phyloP scores from a whole-genome alignment of 1,139 yeast genomes.

The Suhomyces bolitotheri region DNA sequence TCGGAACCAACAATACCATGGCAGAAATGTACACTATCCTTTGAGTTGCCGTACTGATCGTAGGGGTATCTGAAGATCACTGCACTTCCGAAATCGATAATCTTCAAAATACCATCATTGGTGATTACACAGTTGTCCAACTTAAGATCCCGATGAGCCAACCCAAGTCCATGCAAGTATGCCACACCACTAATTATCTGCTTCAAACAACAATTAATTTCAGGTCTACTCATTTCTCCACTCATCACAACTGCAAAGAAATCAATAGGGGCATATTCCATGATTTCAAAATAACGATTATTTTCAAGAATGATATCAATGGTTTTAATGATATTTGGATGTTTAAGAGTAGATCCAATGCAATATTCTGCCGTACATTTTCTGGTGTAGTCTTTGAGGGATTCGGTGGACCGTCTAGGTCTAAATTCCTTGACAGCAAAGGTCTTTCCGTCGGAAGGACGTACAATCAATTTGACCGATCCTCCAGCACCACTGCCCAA shows the following conservation, averaged over 20 bases:
- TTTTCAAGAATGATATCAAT: constrained; percentile 88
- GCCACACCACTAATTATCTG: constrained; percentile 83
- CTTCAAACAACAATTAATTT: constrained; percentile 85
- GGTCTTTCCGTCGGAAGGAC: constrained; percentile 78
- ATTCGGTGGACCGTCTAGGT: constrained; percentile 79
- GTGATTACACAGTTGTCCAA: constrained; percentile 93
- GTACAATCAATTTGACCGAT: constrained; percentile 78
- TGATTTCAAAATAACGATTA: constrained; percentile 85
- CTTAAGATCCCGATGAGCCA: constrained; percentile 94
- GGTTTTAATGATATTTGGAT: constrained; percentile 91
- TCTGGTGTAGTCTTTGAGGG: constrained; percentile 85
- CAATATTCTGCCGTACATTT: constrained; percentile 97
- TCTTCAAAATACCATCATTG: constrained; percentile 79
- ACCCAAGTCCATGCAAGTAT: constrained; percentile 83
- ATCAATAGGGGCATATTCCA: constrained; percentile 97
- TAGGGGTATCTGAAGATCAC: constrained; percentile 92
- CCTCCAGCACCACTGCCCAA: constrained; percentile 99
- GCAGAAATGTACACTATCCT: constrained; percentile 68
- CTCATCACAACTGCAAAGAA: constrained; percentile 98
- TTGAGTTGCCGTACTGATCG: constrained; percentile 51
- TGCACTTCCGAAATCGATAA: constrained; percentile 96
- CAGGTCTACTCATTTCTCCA: constrained; percentile 82
- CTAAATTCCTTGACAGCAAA: constrained; percentile 98
- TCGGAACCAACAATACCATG: constrained; percentile 97
- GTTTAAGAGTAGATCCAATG: constrained; percentile 92